Percentiles rank a stretch among this genome's conserved stretches.
These are phyloP conservation scores for Pleurostoma richardsiae DNA, from an alignment of 2,329 filamentous ascomycete genomes.

Conservation along the genomic window DNA sequence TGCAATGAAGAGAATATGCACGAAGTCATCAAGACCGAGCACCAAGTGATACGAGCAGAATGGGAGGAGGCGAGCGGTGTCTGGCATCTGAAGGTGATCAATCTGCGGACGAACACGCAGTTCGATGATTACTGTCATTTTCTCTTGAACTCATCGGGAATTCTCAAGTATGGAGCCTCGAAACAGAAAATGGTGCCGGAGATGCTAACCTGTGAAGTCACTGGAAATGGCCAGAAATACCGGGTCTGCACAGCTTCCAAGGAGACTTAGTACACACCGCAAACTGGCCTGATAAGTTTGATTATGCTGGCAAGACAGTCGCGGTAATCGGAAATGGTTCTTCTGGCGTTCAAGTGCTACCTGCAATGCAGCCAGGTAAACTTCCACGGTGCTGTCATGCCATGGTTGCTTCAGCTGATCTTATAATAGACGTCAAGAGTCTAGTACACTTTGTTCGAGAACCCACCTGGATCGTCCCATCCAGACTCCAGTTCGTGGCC, in stretches of 20 bases:
- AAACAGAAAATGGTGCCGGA: background rate
- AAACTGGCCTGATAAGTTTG: slow-evolving; percentile 44
- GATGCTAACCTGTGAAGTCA: slow-evolving; percentile 27
- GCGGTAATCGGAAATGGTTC: slow-evolving; percentile 52
- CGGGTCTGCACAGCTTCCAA: slow-evolving; percentile 37
- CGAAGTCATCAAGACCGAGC: slow-evolving; percentile 34
- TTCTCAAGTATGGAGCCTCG: slow-evolving; percentile 30
- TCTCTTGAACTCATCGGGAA: slow-evolving; percentile 43
- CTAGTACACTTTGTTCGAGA: slow-evolving; percentile 32
- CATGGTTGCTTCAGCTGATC: background rate
- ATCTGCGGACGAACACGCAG: slow-evolving; percentile 29
- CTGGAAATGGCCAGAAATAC: slow-evolving; percentile 47
- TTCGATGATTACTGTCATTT: slow-evolving; percentile 42
- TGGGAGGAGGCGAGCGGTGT: slow-evolving; percentile 38
- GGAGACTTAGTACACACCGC: slow-evolving; percentile 49
- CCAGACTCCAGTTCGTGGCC: slow-evolving; percentile 27
- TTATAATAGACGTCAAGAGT: slow-evolving; percentile 22
- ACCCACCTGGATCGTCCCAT: slow-evolving; percentile 35
- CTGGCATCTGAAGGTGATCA: slow-evolving; percentile 35
- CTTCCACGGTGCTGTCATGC: background rate
- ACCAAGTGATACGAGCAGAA: slow-evolving; percentile 33
- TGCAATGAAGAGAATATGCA: slow-evolving; percentile 43
- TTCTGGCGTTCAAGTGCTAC: slow-evolving; percentile 48
- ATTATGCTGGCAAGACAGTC: slow-evolving; percentile 42
- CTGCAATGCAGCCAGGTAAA: slow-evolving; percentile 39